A percentile compares a stretch with the other conserved stretches of the same genome.
Evolutionary conservation across 2,329 filamentous ascomycete species (phyloP).

Genomic region (Xylariaceae sp.): DNA sequence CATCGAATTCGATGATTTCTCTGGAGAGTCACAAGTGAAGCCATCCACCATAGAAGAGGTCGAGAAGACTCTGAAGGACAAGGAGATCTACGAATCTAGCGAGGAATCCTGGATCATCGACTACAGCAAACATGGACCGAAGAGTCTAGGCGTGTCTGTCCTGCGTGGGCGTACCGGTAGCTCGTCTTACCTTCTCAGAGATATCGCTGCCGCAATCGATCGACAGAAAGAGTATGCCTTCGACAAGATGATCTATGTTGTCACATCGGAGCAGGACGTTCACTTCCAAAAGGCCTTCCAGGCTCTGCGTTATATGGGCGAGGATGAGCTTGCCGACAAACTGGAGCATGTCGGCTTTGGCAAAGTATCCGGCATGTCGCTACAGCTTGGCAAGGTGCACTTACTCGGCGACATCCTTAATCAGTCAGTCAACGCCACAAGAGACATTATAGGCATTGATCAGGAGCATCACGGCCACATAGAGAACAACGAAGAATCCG

Average conservation of each 20-base stretch:
- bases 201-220: conserved; percentile 70
- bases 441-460: conserved; percentile 2
- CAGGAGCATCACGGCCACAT: conserved; percentile 4
- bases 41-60: conserved; percentile 59
- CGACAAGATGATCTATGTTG: conserved; percentile 50
- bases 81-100: conserved; percentile 59
- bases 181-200: conserved; percentile 71
- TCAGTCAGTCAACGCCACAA: conserved; percentile 7
- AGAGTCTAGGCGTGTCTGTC: conserved; percentile 71
- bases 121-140: conserved; percentile 69
- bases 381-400: conserved; percentile 55
- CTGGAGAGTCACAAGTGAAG: conserved; percentile 67
- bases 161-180: conserved; percentile 69
- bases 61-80: conserved; percentile 62
- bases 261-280: conserved; percentile 42
- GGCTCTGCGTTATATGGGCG: conserved; percentile 46
- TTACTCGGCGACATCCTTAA: conserved; percentile 50
- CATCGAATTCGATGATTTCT: conserved; percentile 65
- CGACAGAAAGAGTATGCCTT: conserved; percentile 58
- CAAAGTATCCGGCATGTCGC: conserved; percentile 52
- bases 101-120: conserved; percentile 73
- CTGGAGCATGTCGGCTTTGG: conserved; percentile 53
- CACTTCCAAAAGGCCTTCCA: conserved; percentile 45
- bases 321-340: conserved; percentile 40
- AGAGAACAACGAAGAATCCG: conserved; percentile 1